Base-by-base conservation (phyloP, 495 filamentous ascomycete species). In the Aspergillus coremiiformis region DNA sequence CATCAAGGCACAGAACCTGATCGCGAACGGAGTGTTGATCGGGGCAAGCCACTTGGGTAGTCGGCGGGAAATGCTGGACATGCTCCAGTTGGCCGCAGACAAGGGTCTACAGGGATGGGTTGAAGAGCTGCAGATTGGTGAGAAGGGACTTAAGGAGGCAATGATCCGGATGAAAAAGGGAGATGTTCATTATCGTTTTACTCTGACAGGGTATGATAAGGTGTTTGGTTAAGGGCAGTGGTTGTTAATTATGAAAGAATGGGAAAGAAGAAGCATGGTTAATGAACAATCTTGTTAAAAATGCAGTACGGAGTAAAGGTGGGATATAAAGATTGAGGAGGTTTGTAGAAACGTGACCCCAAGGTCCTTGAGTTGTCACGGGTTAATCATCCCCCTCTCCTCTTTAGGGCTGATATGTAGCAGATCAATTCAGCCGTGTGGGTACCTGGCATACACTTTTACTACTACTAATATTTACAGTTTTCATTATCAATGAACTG, bases 71-170 rank as follows among this genome's bases (percentile, higher is more conserved):
- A 86, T 87, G 77, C 58, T 89, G 47, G 78, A 77, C 47, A 96
- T 96, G 90, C 62, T 95, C 59, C 75, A 90, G 70, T 59, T 95
- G 51, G 88, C 89, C 1, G 84, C 79, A 7, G 86, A 92, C 58
- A 87, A 88, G 79, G 83, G 83, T 1, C 78, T 96, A 51, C 83
- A 84, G 73, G 80, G 83, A 26, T 90, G 86, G 85, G 85, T 95
- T 20, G 78, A 95, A 74, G 81, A 83, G 61, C 75, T 93, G 32
- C 72, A 81, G 27, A 84, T 95, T 57, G 80, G 77, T 51, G 81
- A 80, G 51, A 77, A 84, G 66, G 84, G 85, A 5, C 75, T 88
- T 61, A 78, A 79, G 57, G 75, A 82, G 67, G 83, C 82, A 2
- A 77, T 94, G 60, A 59, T 75, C 61, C 76, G 79, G 49, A 78